Percentiles rank a stretch among this genome's conserved stretches.
Evolutionary conservation across 371 early-diverging fungal genomes (phyloP).

Genomic region (Rhizopus sp.): DNA sequence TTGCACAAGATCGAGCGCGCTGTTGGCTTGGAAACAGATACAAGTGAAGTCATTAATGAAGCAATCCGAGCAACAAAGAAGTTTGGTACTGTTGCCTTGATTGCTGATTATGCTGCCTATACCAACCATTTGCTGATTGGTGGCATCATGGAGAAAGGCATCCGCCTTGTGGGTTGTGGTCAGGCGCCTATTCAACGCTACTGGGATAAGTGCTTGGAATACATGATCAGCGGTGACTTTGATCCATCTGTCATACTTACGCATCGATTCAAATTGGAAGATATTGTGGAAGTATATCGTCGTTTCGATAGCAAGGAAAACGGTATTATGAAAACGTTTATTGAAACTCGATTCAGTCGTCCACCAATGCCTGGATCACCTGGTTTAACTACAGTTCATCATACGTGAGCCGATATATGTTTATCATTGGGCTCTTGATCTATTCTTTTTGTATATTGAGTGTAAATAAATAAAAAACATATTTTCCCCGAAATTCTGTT

Average conservation of each 20-base stretch:
- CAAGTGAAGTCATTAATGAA: slow-evolving; percentile 60
- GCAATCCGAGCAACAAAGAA: slow-evolving; percentile 47
- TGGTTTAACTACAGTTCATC: slow-evolving; percentile 5
- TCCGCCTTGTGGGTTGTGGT: slow-evolving; percentile 57
- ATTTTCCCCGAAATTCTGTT: neutral
- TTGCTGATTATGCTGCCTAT: slow-evolving; percentile 43
- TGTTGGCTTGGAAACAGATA: slow-evolving; percentile 60
- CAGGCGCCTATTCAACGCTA: slow-evolving; percentile 60
- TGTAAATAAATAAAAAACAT: neutral
- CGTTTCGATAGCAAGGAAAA: slow-evolving; percentile 56
- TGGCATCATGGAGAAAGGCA: slow-evolving; percentile 63
- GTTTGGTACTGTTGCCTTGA: slow-evolving; percentile 51
- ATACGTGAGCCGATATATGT: neutral
- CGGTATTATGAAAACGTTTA: slow-evolving; percentile 53
- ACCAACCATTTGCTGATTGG: slow-evolving; percentile 60
- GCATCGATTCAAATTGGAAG: slow-evolving; percentile 52
- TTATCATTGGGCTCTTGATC: neutral
- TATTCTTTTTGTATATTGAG: neutral
- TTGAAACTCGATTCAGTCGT: slow-evolving; percentile 41
- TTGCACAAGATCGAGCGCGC: slow-evolving; percentile 31
- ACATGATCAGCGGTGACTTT: slow-evolving; percentile 42
- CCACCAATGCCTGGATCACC: slow-evolving; percentile 9
- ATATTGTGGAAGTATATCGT: slow-evolving; percentile 50
- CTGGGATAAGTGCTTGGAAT: slow-evolving; percentile 48
- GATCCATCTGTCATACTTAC: slow-evolving; percentile 62